Base-by-base conservation (phyloP, 1,139 yeast species). In the Geotrichum klebahnii region DNA sequence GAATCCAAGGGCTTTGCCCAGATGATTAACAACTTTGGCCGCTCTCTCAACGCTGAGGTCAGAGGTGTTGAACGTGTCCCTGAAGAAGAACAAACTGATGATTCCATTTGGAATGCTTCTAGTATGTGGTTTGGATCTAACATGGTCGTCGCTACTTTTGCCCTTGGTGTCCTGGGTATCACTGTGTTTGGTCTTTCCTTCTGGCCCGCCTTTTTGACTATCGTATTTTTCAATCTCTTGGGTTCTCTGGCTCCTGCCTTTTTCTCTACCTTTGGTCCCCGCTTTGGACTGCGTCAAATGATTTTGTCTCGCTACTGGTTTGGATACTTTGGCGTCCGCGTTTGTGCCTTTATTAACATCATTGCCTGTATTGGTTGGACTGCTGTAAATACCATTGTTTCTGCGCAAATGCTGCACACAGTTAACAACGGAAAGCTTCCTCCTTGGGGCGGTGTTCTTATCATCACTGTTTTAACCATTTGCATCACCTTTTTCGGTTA, bases 291-390 rank as follows among this genome's bases (percentile, higher is more conserved):
- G 57, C 81, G 97, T 70, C 97, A 89, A 69, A 84, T 89, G 88
- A 75, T 86, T 42, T 67, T 90, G 57, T 80, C 95, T 14, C 78
- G 90, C 59, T 89, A 76, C 69, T 76, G 89, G 63, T 76, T 83
- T 61, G 97, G 97, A 59, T 80, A 82, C 66, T 67, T 74, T 41
- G 82, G 85, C 46, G 82, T 85, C 69, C 78, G 95, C 66, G 74
- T 89, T 52, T 85, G 89, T 63, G 83, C 95, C 16, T 67, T 83
- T 39, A 75, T 89, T 62, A 89, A 89, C 65, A 79, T 82, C 61
- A 68, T 89, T 61, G 94, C 96, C 14, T 87, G 96, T 77, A 78
- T 89, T 56, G 97, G 97, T 58, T 89, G 97, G 97, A 89, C 95
- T 68, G 87, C 95, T 16, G 94, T 88, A 43, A 90, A 89, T 69